Evolutionary conservation across 306 rosid genomes (phyloP).

Genomic region (Glycine soja): DNA sequence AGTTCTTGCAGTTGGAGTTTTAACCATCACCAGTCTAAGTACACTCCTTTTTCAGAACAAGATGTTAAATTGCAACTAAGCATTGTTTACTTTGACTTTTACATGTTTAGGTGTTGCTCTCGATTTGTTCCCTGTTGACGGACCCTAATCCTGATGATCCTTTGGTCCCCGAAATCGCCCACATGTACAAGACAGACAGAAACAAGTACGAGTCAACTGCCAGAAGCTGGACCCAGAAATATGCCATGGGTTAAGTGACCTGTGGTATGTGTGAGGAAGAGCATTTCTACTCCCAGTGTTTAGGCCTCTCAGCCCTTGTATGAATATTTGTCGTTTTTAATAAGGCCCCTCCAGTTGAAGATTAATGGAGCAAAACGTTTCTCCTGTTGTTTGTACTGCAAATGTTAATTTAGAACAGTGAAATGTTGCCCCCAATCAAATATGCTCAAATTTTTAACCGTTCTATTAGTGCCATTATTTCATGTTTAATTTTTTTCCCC

Average conservation of each 20-base stretch:
- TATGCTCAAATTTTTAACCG: slow-evolving; percentile 6
- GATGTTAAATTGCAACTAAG: slow-evolving; percentile 20
- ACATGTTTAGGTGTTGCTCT: slow-evolving; percentile 70
- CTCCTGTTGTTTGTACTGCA: slow-evolving; percentile 58
- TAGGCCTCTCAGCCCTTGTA: slow-evolving; percentile 58
- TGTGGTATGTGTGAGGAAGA: slow-evolving; percentile 48
- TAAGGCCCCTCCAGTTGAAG: slow-evolving; percentile 39
- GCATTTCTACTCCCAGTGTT: slow-evolving; percentile 42
- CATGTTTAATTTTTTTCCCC: background rate
- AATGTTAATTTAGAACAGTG: slow-evolving; percentile 51
- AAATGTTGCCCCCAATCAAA: slow-evolving; percentile 45
- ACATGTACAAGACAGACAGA: slow-evolving; percentile 96
- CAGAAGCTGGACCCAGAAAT: slow-evolving; percentile 97
- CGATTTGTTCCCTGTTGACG: slow-evolving; percentile 88
- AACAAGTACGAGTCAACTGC: slow-evolving; percentile 87
- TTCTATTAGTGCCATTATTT: background rate
- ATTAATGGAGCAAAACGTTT: slow-evolving; percentile 45
- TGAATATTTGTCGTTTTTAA: slow-evolving; percentile 55
- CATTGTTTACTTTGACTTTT: background rate
- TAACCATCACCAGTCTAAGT: background rate
- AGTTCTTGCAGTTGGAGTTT: background rate
- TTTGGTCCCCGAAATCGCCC: slow-evolving; percentile 90
- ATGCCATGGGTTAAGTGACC: slow-evolving; percentile 81
- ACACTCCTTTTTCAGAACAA: background rate
- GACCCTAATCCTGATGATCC: slow-evolving; percentile 95